Evolutionary conservation across 768 basidiomycete genomes (phyloP).

Genomic region (Boletus coccyginus): DNA sequence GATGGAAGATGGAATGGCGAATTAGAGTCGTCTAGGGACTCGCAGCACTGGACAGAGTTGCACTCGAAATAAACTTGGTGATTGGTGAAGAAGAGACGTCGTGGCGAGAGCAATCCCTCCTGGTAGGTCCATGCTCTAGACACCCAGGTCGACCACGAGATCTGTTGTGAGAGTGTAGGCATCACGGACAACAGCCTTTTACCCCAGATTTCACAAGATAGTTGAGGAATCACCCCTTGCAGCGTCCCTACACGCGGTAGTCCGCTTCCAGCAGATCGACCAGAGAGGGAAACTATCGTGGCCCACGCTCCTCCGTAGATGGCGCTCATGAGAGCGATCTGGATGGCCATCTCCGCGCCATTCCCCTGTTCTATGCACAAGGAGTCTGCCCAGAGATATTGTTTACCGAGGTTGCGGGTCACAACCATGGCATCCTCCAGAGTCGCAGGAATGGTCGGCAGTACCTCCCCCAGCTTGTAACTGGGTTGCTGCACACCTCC

Average conservation of each 20-base stretch:
- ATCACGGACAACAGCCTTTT: constrained; percentile 9
- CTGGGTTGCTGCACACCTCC: constrained; percentile 5
- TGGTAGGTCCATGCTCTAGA: constrained; percentile 18
- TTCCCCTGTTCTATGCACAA: constrained; percentile 17
- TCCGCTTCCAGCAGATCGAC: constrained; percentile 3
- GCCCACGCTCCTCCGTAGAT: constrained; percentile 15
- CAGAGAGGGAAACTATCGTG: constrained; percentile 11
- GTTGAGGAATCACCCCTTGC: constrained; percentile 9
- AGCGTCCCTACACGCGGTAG: constrained; percentile 15
- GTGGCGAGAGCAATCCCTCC: constrained; percentile 16
- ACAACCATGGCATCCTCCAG: constrained; percentile 18
- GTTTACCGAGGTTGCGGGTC: constrained; percentile 10
- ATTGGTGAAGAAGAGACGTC: constrained; percentile 18
- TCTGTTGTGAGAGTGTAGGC: constrained; percentile 6
- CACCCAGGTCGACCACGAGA: constrained; percentile 10
- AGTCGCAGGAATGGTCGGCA: constrained; percentile 13
- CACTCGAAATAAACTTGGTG: constrained; percentile 21
- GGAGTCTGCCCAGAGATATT: constrained; percentile 18
- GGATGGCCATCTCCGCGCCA: constrained; percentile 1
- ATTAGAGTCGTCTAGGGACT: constrained; percentile 9
- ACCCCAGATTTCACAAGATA: background rate
- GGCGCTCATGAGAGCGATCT: constrained; percentile 15
- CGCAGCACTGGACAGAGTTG: constrained; percentile 9
- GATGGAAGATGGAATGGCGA: constrained; percentile 14
- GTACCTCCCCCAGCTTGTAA: constrained; percentile 7